Evolutionary conservation across 2,329 filamentous ascomycete genomes (phyloP).

Genomic region (Fusarium papillatum): DNA sequence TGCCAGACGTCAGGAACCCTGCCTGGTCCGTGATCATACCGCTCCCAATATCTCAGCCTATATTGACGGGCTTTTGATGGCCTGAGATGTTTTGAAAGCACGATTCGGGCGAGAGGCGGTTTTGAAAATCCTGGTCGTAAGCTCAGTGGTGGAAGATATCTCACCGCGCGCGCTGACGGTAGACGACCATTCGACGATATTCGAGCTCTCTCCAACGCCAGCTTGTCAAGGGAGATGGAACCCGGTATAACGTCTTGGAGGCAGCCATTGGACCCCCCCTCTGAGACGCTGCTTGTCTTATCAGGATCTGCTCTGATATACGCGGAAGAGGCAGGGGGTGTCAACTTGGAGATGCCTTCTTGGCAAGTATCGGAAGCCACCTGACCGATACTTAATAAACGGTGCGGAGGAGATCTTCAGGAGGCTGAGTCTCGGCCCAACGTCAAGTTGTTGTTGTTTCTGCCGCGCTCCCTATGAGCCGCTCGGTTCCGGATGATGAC

Average conservation of each 20-base stretch:
- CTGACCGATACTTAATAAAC: slow-evolving; percentile 1
- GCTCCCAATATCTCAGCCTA: slow-evolving; percentile 12
- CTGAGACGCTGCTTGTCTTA: neutral
- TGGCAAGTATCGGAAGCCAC: neutral
- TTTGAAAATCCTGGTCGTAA: slow-evolving; percentile 2
- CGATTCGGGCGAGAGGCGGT: slow-evolving; percentile 1
- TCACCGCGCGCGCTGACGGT: neutral
- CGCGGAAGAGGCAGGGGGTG: slow-evolving; percentile 6
- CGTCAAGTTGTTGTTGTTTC: slow-evolving; percentile 8
- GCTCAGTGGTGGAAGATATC: slow-evolving; percentile 32
- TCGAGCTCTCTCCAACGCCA: slow-evolving; percentile 8
- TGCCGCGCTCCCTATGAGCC: neutral
- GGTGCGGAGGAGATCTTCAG: slow-evolving; percentile 6
- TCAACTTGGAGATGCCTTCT: slow-evolving; percentile 10
- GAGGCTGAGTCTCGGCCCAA: slow-evolving; percentile 10
- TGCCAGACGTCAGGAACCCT: slow-evolving; percentile 17
- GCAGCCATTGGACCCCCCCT: neutral
- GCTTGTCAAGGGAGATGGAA: slow-evolving; percentile 14
- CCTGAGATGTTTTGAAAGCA: slow-evolving; percentile 9
- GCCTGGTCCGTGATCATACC: slow-evolving; percentile 10
- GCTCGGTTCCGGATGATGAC: neutral
- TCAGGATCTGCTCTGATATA: slow-evolving; percentile 7
- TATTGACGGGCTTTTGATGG: slow-evolving; percentile 12
- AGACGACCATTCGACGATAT: neutral
- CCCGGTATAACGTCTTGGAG: neutral